Conservation (phyloP, 345 rosid genomes). For the Eucalyptus curtisii region DNA sequence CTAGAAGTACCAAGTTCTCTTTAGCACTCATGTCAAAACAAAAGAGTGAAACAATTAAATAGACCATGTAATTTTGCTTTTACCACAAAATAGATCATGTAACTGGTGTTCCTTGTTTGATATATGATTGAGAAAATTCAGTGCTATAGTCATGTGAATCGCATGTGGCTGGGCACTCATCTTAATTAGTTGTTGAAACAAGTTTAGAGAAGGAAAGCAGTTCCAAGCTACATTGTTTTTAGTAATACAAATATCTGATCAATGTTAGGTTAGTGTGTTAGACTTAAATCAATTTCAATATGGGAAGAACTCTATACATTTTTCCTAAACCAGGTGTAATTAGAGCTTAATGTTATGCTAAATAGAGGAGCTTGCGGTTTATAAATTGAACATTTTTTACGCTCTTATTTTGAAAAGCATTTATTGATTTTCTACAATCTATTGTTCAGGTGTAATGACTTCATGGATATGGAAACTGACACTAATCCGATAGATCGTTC, state of each 20-base stretch:
- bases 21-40: not conserved
- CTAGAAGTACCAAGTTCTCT: not conserved
- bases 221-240: not conserved
- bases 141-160: not conserved
- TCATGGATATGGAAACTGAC: conserved; percentile 73
- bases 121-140: not conserved
- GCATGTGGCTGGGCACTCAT: not conserved
- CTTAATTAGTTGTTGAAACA: not conserved
- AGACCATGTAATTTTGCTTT: not conserved
- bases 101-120: not conserved
- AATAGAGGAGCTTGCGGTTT: not conserved
- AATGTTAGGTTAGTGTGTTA: not conserved
- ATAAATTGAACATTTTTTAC: not conserved
- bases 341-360: not conserved
- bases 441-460: conserved; percentile 40
- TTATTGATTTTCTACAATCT: not conserved
- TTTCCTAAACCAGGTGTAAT: not conserved
- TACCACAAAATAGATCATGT: not conserved
- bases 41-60: not conserved
- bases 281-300: not conserved
- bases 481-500: conserved; percentile 95
- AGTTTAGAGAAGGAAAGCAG: not conserved
- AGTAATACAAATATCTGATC: not conserved
- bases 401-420: not conserved
- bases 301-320: not conserved